These are phyloP conservation scores for Ramularia collo-cygni DNA, from an alignment of 2,329 filamentous ascomycete genomes.

Conservation along the genomic window DNA sequence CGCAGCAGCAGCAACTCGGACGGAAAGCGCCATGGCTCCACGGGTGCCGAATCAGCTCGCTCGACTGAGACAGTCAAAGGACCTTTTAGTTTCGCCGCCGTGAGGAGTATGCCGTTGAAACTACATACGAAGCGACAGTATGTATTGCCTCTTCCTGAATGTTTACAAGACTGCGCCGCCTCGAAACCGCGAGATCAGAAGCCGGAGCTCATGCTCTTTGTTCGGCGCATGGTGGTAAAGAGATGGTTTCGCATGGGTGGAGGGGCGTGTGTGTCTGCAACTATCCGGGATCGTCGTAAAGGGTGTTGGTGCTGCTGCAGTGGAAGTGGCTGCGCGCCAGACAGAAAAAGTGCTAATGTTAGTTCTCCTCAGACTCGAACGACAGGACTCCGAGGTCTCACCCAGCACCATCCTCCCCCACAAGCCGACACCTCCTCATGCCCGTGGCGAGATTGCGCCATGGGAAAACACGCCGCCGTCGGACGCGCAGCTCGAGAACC, in stretches of 20 bases:
- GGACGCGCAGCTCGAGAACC: slow-evolving; percentile 10
- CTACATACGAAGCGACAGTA: slow-evolving; percentile 43
- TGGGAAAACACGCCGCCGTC: slow-evolving; percentile 41
- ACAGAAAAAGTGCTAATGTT: slow-evolving; percentile 21
- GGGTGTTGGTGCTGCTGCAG: neutral
- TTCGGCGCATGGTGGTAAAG: slow-evolving; percentile 1
- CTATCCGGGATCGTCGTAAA: too few relatives aligned
- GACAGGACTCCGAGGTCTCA: slow-evolving; percentile 39
- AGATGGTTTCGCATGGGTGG: too few relatives aligned
- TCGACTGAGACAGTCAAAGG: slow-evolving; percentile 59
- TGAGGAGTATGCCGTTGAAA: slow-evolving; percentile 19
- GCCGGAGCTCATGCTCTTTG: slow-evolving; percentile 3
- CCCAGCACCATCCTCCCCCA: slow-evolving; percentile 30
- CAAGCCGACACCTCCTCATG: slow-evolving; percentile 36
- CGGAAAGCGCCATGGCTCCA: slow-evolving; percentile 58
- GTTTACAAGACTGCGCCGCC: too few relatives aligned
- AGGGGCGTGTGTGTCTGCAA: too few relatives aligned
- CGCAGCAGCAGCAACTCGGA: slow-evolving; percentile 24
- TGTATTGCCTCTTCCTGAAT: slow-evolving; percentile 23
- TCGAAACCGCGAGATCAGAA: neutral
- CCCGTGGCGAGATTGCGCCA: slow-evolving; percentile 42
- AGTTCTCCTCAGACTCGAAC: slow-evolving; percentile 33
- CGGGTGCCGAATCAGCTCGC: slow-evolving; percentile 58
- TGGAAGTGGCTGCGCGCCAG: slow-evolving; percentile 3
- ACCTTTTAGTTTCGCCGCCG: slow-evolving; percentile 16